phyloP scores from a whole-genome alignment of 2,329 filamentous ascomycete genomes.

The Aureobasidium leucospermi region DNA sequence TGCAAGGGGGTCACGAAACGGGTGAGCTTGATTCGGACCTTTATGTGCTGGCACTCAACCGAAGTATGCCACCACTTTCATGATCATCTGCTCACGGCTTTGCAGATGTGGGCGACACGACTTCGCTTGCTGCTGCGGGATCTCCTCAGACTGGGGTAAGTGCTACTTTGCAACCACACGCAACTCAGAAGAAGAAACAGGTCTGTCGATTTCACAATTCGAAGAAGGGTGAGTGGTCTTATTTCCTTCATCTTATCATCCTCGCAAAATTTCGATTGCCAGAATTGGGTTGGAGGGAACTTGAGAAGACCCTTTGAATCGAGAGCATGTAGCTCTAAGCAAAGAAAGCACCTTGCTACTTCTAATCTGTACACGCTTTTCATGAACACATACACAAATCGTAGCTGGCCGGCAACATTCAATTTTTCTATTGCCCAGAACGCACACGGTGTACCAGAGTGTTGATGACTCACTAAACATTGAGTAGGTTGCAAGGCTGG shows the following conservation, averaged over 20 bases:
- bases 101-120: not conserved
- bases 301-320: too few relatives aligned
- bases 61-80: not conserved
- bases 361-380: too few relatives aligned
- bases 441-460: not conserved
- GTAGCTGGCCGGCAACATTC: too few relatives aligned
- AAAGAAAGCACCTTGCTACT: too few relatives aligned
- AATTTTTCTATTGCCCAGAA: too few relatives aligned
- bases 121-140: constrained; percentile 21
- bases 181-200: constrained; percentile 16
- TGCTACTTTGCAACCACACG: not conserved
- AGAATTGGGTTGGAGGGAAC: too few relatives aligned
- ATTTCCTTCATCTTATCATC: constrained; percentile 9
- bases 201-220: constrained; percentile 34
- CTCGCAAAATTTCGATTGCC: too few relatives aligned
- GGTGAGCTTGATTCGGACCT: constrained; percentile 7
- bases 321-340: too few relatives aligned
- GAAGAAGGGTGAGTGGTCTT: constrained; percentile 30
- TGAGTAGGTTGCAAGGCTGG: constrained; percentile 45
- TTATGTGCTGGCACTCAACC: constrained; percentile 4
- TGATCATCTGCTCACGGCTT: constrained; percentile 12
- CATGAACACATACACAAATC: too few relatives aligned
- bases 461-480: not conserved
- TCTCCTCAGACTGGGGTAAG: constrained; percentile 29
- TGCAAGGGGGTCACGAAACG: not conserved